Evolutionary conservation across 225 moss, liverwort and hornwort species (phyloP), one percentile per base, ranked within the genome.

Genomic region (Pseudoscleropodium purum): DNA sequence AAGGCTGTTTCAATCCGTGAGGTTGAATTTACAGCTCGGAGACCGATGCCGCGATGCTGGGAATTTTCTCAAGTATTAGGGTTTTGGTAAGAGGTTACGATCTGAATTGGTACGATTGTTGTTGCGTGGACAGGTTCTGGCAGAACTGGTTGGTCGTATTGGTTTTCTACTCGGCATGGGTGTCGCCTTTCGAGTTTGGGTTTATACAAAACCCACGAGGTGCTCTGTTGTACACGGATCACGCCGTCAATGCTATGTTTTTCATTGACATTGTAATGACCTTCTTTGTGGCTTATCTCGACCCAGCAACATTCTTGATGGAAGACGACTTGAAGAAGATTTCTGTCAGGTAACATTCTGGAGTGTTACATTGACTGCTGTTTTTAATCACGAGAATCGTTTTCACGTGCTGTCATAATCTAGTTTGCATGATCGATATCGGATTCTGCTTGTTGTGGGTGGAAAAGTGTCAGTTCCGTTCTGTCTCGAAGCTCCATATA

Each of bases 121-220:
- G 56, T 74, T 60, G 74, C 52, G 54, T 89, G 75, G 39, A 79
- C 84, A 93, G 93, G 88, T 67, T 67, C 30, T 93, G 90, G 90
- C 89, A 93, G 72, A 79, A 84, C 39, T 92, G 89, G 85, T 83
- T 93, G 84, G 89, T 93, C n/a, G 85, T 93, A 79, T 79, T 96
- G 75, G 97, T 97, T 51, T 86, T 96, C 74, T 96, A 95, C 85
- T 96, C 95, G 13, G 95, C 96, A 64, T 96, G 96, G 96, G 95
- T 93, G 64, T 90, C 96, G 33, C 96, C 95, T 18, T 96, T 96
- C 74, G 96, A 95, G 86, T 95, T 95, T 81, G 95, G 96, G 29
- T 97, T 97, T 75, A 89, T 97, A 63, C 85, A 93, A 37, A 80
- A 77, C 77, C 95, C 94, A 37, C 45, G 36, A 47, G 87, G 91